Base-by-base conservation (phyloP, 495 filamentous ascomycete species). In the Rostrohypoxylon terebratum region DNA sequence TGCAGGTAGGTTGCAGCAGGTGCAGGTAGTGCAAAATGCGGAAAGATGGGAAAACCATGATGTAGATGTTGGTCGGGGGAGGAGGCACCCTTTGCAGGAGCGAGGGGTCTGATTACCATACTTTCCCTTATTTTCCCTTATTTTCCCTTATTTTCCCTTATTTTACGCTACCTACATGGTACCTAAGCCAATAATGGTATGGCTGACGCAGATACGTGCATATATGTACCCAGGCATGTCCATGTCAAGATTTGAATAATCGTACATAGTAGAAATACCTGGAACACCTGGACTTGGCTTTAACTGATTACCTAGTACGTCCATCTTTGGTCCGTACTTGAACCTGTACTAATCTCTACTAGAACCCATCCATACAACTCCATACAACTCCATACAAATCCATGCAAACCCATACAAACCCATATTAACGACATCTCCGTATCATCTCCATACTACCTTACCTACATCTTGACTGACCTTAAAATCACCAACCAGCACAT, bases 1-100 rank as follows among this genome's bases (percentile, higher is more conserved):
- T 45, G 13, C n/a, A 20, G 20, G n/a, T 7, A n/a, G n/a, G n/a
- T n/a, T n/a, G n/a, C n/a, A n/a, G n/a, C n/a, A n/a, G 8, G 42
- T 45, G 42, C 42, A 45, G 13, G 3, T 7, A 8, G 7, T 42
- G 16, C 14, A 51, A 51, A 51, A 16, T 65, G 40, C 54, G 42
- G 58, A 59, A 50, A 58, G 34, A 58, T 51, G 47, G 47, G 40
- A 60, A 59, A 38, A 34, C 58, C 58, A 72, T 72, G 69, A 72
- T 72, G 69, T 72, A 68, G 64, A 53, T 68, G 53, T 3, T 38
- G 14, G 51, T 64, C 25, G 50, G 55, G 25, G 42, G 42, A 18
- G 42, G 42, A 9, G 42, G 34, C 34, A 42, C 28, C 28, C 28
- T 28, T 28, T 28, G 42, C 16, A 45, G 42, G 42, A 18, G 42